phyloP scores from a whole-genome alignment of 164 flowering plant genomes.

The Stephania yunnanensis region DNA sequence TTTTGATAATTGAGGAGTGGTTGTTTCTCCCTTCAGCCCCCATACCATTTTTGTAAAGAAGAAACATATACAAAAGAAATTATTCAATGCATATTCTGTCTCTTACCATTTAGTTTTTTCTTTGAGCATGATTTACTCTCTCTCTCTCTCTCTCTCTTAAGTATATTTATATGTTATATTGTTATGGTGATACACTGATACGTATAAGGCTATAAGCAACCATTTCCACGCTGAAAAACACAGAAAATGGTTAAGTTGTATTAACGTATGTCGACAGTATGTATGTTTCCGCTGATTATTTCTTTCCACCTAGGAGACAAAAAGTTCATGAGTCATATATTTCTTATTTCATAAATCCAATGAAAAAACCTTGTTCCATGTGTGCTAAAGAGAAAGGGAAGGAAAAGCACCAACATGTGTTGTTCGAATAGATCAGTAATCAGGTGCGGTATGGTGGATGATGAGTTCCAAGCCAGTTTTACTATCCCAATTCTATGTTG shows the following conservation, averaged over 20 bases:
- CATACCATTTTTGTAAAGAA: neutral
- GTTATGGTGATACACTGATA: neutral
- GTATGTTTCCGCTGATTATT: neutral
- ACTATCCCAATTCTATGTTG: neutral
- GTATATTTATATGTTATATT: too few relatives aligned
- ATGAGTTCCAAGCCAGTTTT: neutral
- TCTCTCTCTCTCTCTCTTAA: too few relatives aligned
- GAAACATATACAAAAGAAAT: slow-evolving; percentile 2
- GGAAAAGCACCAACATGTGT: too few relatives aligned
- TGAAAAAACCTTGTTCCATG: neutral
- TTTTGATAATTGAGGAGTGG: neutral
- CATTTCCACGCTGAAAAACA: neutral
- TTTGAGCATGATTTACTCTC: neutral
- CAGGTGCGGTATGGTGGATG: neutral
- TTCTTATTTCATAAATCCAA: neutral
- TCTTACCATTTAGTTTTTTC: neutral
- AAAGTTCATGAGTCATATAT: neutral
- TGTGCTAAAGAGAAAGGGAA: neutral
- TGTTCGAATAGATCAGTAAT: neutral
- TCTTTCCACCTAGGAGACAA: neutral
- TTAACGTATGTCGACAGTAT: neutral
- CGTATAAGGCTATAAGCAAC: neutral
- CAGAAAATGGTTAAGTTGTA: neutral
- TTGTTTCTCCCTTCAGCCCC: neutral
- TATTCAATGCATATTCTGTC: neutral